Evolutionary conservation across 2,329 filamentous ascomycete species (phyloP).

Genomic region (Rhytidhysteron rufulum): DNA sequence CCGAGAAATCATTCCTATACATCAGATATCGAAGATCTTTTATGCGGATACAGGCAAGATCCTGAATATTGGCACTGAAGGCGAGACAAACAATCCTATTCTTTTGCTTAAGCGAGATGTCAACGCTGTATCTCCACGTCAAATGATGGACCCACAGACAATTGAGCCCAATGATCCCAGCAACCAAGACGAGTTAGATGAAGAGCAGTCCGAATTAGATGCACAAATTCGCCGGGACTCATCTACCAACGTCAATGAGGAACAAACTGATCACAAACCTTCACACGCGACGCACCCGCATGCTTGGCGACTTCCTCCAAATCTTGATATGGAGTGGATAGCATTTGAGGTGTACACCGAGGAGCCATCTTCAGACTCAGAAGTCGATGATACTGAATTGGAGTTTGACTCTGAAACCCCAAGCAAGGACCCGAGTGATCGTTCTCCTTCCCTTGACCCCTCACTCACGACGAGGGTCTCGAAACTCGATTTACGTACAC

Average conservation of each 20-base stretch:
- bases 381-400: slow-evolving; percentile 41
- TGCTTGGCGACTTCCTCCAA: slow-evolving; percentile 62
- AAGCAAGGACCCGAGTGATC: slow-evolving; percentile 9
- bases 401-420: slow-evolving; percentile 15
- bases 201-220: slow-evolving; percentile 44
- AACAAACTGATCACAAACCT: slow-evolving; percentile 9
- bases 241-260: slow-evolving; percentile 16
- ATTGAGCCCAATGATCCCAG: slow-evolving; percentile 25
- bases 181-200: slow-evolving; percentile 31
- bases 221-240: slow-evolving; percentile 44
- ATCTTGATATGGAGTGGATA: slow-evolving; percentile 86
- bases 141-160: slow-evolving; percentile 49
- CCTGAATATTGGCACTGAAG: slow-evolving; percentile 71
- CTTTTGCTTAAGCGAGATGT: slow-evolving; percentile 70
- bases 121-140: slow-evolving; percentile 58
- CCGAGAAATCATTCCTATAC: slow-evolving; percentile 63
- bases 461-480: slow-evolving; percentile 42
- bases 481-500: slow-evolving; percentile 40
- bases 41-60: slow-evolving; percentile 90
- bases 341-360: slow-evolving; percentile 81
- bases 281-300: slow-evolving; percentile 20
- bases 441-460: slow-evolving; percentile 37
- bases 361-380: slow-evolving; percentile 54
- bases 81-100: slow-evolving; percentile 68
- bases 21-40: slow-evolving; percentile 84